Percentiles rank a stretch among this genome's conserved stretches.
Conservation (phyloP, 2,329 filamentous ascomycete genomes). For the Scedosporium minutisporum region DNA sequence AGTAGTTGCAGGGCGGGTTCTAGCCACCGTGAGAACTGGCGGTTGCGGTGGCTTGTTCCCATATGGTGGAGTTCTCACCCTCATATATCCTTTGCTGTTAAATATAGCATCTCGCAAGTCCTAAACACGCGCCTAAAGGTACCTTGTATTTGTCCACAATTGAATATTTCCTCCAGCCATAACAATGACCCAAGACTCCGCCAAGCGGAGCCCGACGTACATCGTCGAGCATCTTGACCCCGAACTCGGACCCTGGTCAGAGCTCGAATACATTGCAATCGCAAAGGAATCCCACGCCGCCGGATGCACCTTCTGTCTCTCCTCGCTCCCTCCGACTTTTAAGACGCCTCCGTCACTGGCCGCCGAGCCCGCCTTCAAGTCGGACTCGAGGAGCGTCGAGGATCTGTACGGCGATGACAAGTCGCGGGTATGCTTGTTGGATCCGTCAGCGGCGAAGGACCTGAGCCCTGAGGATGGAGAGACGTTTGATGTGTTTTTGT, state of each 20-base stretch:
- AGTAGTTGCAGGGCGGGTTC: too few species aligned
- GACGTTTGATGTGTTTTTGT: constrained; percentile 81
- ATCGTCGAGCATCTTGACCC: constrained; percentile 95
- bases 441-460: constrained; percentile 75
- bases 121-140: not conserved
- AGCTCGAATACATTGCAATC: constrained; percentile 84
- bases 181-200: constrained; percentile 32
- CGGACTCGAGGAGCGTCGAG: constrained; percentile 72
- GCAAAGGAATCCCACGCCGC: constrained; percentile 65
- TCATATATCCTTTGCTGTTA: not conserved
- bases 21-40: too few species aligned
- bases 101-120: too few species aligned
- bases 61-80: not conserved
- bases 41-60: too few species aligned
- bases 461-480: constrained; percentile 74
- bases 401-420: constrained; percentile 65
- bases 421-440: constrained; percentile 74
- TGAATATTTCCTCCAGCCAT: not conserved
- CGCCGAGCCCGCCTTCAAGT: constrained; percentile 51
- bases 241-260: constrained; percentile 88
- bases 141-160: too few species aligned
- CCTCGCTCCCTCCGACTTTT: constrained; percentile 64
- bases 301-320: constrained; percentile 66
- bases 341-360: constrained; percentile 51
- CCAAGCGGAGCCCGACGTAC: constrained; percentile 49